Evolutionary conservation across 768 basidiomycete genomes (phyloP).

Genomic region (Serpula lacrymans): DNA sequence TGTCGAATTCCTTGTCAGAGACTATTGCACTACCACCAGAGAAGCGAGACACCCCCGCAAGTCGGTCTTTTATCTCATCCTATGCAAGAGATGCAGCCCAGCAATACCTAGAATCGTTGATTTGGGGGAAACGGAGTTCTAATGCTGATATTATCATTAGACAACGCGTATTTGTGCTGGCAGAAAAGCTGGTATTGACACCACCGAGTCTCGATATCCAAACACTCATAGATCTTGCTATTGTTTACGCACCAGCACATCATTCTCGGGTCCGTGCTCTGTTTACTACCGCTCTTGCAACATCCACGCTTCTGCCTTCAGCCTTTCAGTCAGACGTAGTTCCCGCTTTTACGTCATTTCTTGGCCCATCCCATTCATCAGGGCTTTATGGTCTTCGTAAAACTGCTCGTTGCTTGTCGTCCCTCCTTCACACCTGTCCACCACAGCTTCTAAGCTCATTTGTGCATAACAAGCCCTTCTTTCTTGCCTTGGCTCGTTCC

Average conservation of each 20-base stretch:
- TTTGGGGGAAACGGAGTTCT: conserved; percentile 45
- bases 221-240: conserved; percentile 59
- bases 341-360: conserved; percentile 49
- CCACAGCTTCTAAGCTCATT: conserved; percentile 50
- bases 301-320: conserved; percentile 29
- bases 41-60: conserved; percentile 44
- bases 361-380: conserved; percentile 39
- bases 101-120: conserved; percentile 48
- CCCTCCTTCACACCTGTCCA: conserved; percentile 52
- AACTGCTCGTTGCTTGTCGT: conserved; percentile 51
- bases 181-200: conserved; percentile 47
- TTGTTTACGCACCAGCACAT: conserved; percentile 49
- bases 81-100: conserved; percentile 58
- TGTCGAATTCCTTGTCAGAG: conserved; percentile 45
- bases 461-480: conserved; percentile 46
- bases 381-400: conserved; percentile 68
- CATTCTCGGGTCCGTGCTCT: conserved; percentile 43
- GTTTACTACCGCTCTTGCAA: conserved; percentile 36
- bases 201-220: conserved; percentile 44
- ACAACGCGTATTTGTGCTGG: conserved; percentile 49
- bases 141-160: conserved; percentile 44
- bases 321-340: conserved; percentile 45
- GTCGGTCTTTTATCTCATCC: conserved; percentile 48
- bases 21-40: conserved; percentile 45
- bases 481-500: conserved; percentile 52